Conservation (phyloP, 1,284 basidiomycete species). For the Peniophora sp. region DNA sequence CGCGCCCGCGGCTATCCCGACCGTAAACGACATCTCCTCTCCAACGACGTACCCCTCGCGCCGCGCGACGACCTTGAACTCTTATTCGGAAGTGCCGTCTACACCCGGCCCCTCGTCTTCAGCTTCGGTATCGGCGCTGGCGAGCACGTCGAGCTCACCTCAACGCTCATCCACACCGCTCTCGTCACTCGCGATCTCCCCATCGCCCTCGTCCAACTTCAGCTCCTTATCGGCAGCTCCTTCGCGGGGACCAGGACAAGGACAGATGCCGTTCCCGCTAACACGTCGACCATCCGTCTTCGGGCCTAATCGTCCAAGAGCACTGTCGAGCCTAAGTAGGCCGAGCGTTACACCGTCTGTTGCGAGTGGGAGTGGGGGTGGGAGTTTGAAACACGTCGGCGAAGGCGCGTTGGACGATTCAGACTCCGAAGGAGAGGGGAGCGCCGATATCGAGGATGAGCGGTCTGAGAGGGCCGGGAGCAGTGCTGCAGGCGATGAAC, state of each 20-base stretch:
- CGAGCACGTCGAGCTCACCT: slow-evolving; percentile 14
- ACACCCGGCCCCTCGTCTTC: slow-evolving; percentile 6
- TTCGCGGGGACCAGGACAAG: too few species aligned
- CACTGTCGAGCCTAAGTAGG: slow-evolving; percentile 18
- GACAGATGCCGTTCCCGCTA: too few species aligned
- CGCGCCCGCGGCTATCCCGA: slow-evolving; percentile 34
- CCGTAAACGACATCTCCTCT: slow-evolving; percentile 7
- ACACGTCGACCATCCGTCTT: slow-evolving; percentile 6
- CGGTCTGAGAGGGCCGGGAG: slow-evolving; percentile 2
- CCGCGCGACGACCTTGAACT: slow-evolving; percentile 1
- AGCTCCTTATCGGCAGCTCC: too few species aligned
- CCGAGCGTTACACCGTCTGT: slow-evolving; percentile 13
- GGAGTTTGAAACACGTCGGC: slow-evolving; percentile 52
- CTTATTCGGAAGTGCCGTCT: slow-evolving; percentile 2
- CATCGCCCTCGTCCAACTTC: too few species aligned
- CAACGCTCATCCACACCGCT: not conserved
- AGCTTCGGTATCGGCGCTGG: not conserved
- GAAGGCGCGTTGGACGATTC: slow-evolving; percentile 73
- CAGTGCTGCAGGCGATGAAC: too few species aligned
- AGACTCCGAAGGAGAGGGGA: slow-evolving; percentile 38
- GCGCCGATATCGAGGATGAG: slow-evolving; percentile 28
- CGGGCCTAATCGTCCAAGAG: slow-evolving; percentile 15
- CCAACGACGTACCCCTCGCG: not conserved
- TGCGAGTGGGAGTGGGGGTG: slow-evolving; percentile 14
- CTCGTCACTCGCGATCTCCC: slow-evolving; percentile 50